Conservation (phyloP, 495 filamentous ascomycete species). For the Friedmanniomyces simplex region DNA sequence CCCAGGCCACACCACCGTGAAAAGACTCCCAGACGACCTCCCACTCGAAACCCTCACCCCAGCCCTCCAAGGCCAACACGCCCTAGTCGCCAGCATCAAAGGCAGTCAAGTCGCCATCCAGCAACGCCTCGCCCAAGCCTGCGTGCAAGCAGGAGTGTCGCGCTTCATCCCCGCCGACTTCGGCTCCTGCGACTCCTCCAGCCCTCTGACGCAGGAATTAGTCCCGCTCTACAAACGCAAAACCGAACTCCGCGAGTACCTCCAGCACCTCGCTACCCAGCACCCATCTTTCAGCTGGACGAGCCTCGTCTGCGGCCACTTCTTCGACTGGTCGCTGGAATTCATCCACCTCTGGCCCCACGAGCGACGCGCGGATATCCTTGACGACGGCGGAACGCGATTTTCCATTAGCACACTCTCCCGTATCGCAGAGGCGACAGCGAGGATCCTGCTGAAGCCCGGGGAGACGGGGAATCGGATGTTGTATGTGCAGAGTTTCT, state of each 20-base stretch:
- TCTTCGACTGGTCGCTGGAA: slow-evolving; percentile 42
- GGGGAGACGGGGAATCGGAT: slow-evolving; percentile 38
- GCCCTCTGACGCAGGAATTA: slow-evolving; percentile 26
- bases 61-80: slow-evolving; percentile 41
- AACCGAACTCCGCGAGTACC: slow-evolving; percentile 36
- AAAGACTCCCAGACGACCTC: slow-evolving; percentile 31
- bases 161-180: slow-evolving; percentile 35
- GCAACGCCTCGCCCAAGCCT: slow-evolving; percentile 30
- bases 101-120: slow-evolving; percentile 24
- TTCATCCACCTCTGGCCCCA: slow-evolving; percentile 38
- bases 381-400: slow-evolving; percentile 33
- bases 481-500: slow-evolving; percentile 39
- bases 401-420: slow-evolving; percentile 36
- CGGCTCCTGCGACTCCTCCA: slow-evolving; percentile 31
- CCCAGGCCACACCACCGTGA: not conserved
- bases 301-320: slow-evolving; percentile 37
- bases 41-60: slow-evolving; percentile 32
- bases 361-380: slow-evolving; percentile 37
- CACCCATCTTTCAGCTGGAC: slow-evolving; percentile 39
- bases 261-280: slow-evolving; percentile 34
- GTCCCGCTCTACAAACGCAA: slow-evolving; percentile 37
- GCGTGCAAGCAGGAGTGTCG: slow-evolving; percentile 31
- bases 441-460: slow-evolving; percentile 33
- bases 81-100: slow-evolving; percentile 34
- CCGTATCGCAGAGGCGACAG: slow-evolving; percentile 33